These are phyloP conservation scores for Achaetomium macrosporum DNA, from an alignment of 2,329 filamentous ascomycete genomes.

Conservation along the genomic window DNA sequence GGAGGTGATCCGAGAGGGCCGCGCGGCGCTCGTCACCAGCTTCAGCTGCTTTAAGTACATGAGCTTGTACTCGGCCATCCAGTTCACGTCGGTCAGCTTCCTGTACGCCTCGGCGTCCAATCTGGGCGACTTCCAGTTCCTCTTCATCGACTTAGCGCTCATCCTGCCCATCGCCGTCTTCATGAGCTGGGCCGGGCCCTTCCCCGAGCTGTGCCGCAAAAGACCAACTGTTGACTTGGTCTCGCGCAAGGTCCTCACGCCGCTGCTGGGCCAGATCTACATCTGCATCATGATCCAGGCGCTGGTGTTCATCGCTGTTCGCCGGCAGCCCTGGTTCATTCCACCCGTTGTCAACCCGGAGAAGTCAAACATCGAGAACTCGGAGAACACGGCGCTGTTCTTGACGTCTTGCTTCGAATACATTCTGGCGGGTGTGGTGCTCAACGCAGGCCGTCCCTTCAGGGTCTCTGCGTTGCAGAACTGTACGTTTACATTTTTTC, in stretches of 20 bases:
- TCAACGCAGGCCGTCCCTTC: conserved; percentile 90
- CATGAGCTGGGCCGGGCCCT: conserved; percentile 95
- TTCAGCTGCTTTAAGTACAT: conserved; percentile 99
- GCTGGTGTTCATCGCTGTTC: conserved; percentile 66
- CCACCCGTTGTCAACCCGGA: conserved; percentile 72
- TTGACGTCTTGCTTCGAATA: conserved; percentile 91
- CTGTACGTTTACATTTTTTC: conserved; percentile 45
- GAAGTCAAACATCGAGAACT: conserved; percentile 82
- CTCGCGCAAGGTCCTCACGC: conserved; percentile 83
- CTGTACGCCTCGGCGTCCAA: conserved; percentile 92
- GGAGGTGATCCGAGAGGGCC: conserved; percentile 85
- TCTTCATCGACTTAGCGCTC: conserved; percentile 88
- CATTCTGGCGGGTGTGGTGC: conserved; percentile 79
- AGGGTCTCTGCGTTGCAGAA: conserved; percentile 75
- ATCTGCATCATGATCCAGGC: conserved; percentile 76
- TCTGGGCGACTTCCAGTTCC: conserved; percentile 93
- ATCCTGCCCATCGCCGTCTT: conserved; percentile 97
- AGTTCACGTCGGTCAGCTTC: conserved; percentile 96
- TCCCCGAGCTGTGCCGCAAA: conserved; percentile 70
- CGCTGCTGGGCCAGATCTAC: conserved; percentile 80
- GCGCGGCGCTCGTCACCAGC: conserved; percentile 92
- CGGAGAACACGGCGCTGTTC: conserved; percentile 89
- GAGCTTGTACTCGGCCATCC: conserved; percentile 98
- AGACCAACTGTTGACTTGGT: conserved; percentile 88
- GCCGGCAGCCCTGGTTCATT: conserved; percentile 74